These are phyloP conservation scores for Diaporthe batatas DNA, from an alignment of 2,329 filamentous ascomycete species.

Conservation along the genomic window DNA sequence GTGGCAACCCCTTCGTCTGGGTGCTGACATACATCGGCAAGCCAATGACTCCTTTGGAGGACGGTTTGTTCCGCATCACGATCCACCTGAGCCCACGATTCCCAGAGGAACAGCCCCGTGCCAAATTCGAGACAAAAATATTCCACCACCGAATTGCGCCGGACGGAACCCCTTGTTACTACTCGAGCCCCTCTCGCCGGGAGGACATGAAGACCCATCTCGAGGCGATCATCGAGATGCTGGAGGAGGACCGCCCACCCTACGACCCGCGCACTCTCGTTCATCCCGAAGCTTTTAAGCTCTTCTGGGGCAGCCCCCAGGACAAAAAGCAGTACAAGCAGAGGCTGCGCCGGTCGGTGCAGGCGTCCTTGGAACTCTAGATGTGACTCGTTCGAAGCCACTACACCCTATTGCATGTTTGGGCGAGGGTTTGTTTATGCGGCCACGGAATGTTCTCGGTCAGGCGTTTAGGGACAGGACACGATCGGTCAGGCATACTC, in stretches of 20 bases:
- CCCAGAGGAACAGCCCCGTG: slow-evolving; percentile 88
- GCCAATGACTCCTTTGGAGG: slow-evolving; percentile 93
- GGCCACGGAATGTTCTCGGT: slow-evolving; percentile 16
- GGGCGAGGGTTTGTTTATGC: slow-evolving; percentile 22
- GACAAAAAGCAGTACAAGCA: slow-evolving; percentile 89
- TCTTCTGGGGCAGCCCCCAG: slow-evolving; percentile 86
- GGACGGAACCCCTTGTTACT: slow-evolving; percentile 88
- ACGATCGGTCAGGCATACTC: slow-evolving; percentile 31
- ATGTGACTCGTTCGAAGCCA: slow-evolving; percentile 41
- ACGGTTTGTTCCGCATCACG: slow-evolving; percentile 86
- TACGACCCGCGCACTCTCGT: slow-evolving; percentile 93
- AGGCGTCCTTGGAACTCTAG: slow-evolving; percentile 67
- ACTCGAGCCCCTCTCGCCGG: slow-evolving; percentile 67
- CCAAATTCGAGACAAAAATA: slow-evolving; percentile 82
- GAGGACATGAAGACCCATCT: slow-evolving; percentile 89
- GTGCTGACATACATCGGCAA: slow-evolving; percentile 88
- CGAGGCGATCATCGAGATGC: slow-evolving; percentile 80
- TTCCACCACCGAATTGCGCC: slow-evolving; percentile 90
- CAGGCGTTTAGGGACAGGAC: slow-evolving; percentile 35
- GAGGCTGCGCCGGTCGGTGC: slow-evolving; percentile 82
- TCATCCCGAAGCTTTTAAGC: slow-evolving; percentile 84
- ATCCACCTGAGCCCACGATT: slow-evolving; percentile 87
- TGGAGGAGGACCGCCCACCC: slow-evolving; percentile 90
- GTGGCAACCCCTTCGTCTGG: slow-evolving; percentile 93
- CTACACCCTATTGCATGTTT: slow-evolving; percentile 24